Percentiles rank a stretch among this genome's conserved stretches.
phyloP scores from a whole-genome alignment of 2,329 filamentous ascomycete species.

The Apiospora aurea region DNA sequence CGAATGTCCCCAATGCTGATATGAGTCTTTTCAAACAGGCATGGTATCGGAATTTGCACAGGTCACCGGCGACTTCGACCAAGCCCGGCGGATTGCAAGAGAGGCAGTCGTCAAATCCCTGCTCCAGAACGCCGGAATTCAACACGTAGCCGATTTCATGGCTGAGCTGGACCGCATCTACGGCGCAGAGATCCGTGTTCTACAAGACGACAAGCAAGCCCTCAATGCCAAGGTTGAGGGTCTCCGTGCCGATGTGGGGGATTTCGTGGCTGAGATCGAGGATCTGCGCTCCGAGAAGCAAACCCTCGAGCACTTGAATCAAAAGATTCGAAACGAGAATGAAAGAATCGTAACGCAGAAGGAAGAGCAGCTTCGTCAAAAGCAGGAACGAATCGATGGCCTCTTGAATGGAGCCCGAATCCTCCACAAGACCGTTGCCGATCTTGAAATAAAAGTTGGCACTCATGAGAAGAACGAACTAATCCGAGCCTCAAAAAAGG shows the following conservation, averaged over 20 bases:
- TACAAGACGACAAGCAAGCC: neutral
- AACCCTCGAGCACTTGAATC: too few species aligned
- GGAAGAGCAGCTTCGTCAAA: too few species aligned
- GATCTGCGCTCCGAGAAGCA: neutral
- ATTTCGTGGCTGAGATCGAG: too few species aligned
- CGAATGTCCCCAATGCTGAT: too few species aligned
- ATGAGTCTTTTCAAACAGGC: neutral
- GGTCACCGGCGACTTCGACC: neutral
- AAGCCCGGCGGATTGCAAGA: neutral
- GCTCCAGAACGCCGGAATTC: neutral
- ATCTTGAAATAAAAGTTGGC: too few species aligned
- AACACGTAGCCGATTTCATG: neutral
- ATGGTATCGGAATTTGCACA: neutral
- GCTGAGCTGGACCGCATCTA: neutral
- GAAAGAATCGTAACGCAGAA: too few species aligned
- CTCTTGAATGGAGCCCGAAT: neutral
- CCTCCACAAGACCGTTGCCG: neutral
- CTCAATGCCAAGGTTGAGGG: too few species aligned
- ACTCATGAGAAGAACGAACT: fast-evolving
- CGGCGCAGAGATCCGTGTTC: neutral
- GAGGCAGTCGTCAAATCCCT: neutral
- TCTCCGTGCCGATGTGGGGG: too few species aligned
- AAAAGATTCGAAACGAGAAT: too few species aligned
- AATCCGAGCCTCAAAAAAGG: neutral
- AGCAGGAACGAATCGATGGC: neutral